These are phyloP conservation scores for Saksenaea vasiformis DNA, from an alignment of 371 early-diverging fungal species.

Conservation along the genomic window DNA sequence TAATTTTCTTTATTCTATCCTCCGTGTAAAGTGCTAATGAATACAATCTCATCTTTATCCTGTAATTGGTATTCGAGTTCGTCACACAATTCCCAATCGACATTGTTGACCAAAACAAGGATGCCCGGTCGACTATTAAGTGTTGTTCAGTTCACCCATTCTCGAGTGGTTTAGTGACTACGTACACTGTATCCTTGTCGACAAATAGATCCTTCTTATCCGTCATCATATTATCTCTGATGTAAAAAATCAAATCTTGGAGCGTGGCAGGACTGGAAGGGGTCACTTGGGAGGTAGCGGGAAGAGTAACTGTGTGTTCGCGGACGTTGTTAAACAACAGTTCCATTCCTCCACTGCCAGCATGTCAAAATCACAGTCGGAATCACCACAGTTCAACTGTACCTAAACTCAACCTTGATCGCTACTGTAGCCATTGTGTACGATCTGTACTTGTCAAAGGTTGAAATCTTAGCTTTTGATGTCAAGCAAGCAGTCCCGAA, in stretches of 20 bases:
- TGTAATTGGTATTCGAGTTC: constrained; percentile 80
- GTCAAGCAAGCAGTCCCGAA: neutral
- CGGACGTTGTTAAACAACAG: constrained; percentile 82
- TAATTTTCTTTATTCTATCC: constrained; percentile 19
- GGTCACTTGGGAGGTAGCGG: constrained; percentile 34
- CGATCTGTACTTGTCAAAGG: neutral
- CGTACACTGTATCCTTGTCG: constrained; percentile 82
- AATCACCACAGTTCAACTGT: neutral
- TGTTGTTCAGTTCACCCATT: neutral
- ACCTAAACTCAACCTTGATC: constrained; percentile 17
- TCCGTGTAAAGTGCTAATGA: constrained; percentile 95
- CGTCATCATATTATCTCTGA: constrained; percentile 70
- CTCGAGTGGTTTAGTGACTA: constrained; percentile 3
- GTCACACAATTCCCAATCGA: constrained; percentile 97
- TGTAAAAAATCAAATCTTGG: constrained; percentile 72
- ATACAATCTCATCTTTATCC: constrained; percentile 81
- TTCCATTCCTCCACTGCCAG: constrained; percentile 89
- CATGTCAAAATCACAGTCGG: neutral
- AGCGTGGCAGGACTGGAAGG: constrained; percentile 56
- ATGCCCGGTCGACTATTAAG: constrained; percentile 87
- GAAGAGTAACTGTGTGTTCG: constrained; percentile 56
- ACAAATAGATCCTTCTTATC: constrained; percentile 89
- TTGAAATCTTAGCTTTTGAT: neutral
- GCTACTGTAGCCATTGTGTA: constrained; percentile 5
- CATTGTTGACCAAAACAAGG: constrained; percentile 91